Percentiles rank a stretch among this genome's conserved stretches.
These are phyloP conservation scores for Penicillium bovifimosum DNA, from an alignment of 495 filamentous ascomycete genomes.

Conservation along the genomic window DNA sequence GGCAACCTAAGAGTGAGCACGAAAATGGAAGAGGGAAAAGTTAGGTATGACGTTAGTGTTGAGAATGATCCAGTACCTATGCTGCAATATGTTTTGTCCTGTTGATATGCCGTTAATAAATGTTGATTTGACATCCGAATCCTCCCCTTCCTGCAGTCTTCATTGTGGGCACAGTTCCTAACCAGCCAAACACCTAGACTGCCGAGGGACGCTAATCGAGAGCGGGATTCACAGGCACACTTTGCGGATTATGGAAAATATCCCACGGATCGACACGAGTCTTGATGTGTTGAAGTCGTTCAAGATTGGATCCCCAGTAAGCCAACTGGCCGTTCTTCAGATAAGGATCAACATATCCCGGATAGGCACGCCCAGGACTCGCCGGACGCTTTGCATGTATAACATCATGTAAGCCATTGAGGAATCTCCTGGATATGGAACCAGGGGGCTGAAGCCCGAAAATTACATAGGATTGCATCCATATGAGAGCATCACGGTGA, in stretches of 20 bases:
- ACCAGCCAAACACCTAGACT: neutral
- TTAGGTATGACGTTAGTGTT: too few relatives aligned
- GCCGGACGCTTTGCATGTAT: conserved; percentile 21
- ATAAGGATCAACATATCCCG: conserved; percentile 66
- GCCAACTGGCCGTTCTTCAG: conserved; percentile 40
- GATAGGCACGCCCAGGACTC: conserved; percentile 45
- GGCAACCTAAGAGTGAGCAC: too few relatives aligned
- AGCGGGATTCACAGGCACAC: conserved; percentile 25
- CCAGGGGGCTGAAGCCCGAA: conserved; percentile 33
- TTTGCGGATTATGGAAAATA: conserved; percentile 60
- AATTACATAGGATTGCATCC: conserved; percentile 39
- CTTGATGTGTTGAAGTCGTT: conserved; percentile 50
- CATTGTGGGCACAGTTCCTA: neutral
- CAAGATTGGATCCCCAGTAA: conserved; percentile 54
- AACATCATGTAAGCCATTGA: conserved; percentile 41
- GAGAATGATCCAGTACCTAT: too few relatives aligned
- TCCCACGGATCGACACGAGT: conserved; percentile 49
- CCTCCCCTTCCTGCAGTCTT: neutral
- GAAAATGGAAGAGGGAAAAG: too few relatives aligned
- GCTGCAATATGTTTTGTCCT: too few relatives aligned
- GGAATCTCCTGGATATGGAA: conserved; percentile 29
- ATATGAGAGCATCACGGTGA: conserved; percentile 43
- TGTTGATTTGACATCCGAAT: neutral
- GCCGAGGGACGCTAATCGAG: neutral
- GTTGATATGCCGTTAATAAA: too few relatives aligned